Conservation (phyloP, 179 eudicot species). For the Patellifolia procumbens region DNA sequence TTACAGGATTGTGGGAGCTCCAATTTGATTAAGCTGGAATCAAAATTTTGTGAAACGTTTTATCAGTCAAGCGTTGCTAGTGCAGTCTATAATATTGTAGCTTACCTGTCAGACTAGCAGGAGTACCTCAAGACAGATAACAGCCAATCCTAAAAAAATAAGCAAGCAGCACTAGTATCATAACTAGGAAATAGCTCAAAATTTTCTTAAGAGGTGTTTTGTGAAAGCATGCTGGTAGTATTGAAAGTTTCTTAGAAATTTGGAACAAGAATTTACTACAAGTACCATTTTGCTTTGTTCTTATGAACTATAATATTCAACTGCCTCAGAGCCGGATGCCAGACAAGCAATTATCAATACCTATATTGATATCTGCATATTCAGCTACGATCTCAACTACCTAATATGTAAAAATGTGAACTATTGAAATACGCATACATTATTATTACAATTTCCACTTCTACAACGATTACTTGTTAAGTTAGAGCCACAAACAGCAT, state of each 20-base stretch:
- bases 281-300: neutral
- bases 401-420: no score
- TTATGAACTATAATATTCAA: neutral
- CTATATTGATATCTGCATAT: no score
- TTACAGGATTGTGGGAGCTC: neutral
- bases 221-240: no score
- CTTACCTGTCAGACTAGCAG: neutral
- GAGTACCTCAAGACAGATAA: neutral
- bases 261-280: no score
- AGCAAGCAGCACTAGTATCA: neutral
- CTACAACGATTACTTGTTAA: neutral
- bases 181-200: no score
- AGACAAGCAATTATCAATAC: neutral
- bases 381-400: no score
- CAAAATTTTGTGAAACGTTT: neutral
- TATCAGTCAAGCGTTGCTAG: neutral
- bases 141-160: neutral
- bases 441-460: neutral
- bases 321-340: no score
- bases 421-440: neutral
- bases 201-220: neutral
- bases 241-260: no score
- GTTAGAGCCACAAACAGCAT: neutral
- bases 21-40: neutral
- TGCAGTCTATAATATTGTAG: neutral